A percentile compares a stretch with the other conserved stretches of the same genome.
phyloP scores from a whole-genome alignment of 2,329 filamentous ascomycete species.

The Phoma sp. region DNA sequence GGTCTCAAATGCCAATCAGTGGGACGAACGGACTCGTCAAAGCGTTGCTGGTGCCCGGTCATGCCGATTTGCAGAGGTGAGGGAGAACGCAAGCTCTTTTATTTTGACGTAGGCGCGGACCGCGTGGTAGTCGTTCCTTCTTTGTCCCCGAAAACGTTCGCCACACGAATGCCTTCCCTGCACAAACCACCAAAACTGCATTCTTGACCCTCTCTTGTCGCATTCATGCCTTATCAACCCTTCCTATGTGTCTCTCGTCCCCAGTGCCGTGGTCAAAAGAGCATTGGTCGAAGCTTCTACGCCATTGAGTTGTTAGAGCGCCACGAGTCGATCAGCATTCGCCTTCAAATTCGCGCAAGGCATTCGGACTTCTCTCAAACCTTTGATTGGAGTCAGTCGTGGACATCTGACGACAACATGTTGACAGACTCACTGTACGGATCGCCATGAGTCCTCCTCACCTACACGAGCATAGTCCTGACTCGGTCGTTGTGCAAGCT shows the following conservation, averaged over 20 bases:
- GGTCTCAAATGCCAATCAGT: slow-evolving; percentile 33
- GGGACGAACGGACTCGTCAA: slow-evolving; percentile 7
- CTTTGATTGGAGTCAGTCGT: background rate
- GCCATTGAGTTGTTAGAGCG: background rate
- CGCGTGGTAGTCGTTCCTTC: background rate
- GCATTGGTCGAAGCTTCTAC: background rate
- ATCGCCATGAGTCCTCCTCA: background rate
- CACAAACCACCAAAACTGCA: background rate
- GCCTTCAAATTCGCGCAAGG: background rate
- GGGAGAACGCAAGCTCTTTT: background rate
- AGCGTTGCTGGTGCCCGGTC: slow-evolving; percentile 10
- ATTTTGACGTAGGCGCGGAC: background rate
- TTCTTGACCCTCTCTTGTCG: background rate
- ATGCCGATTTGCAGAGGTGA: background rate
- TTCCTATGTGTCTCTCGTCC: background rate
- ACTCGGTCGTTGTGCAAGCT: background rate
- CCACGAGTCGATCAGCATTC: background rate
- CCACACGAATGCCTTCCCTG: background rate
- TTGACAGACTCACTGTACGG: background rate
- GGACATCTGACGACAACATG: background rate
- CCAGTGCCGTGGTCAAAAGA: background rate
- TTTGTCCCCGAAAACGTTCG: background rate
- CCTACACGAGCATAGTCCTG: background rate
- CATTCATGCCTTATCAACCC: background rate
- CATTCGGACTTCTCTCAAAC: background rate